Conservation (phyloP, 2,329 filamentous ascomycete genomes). For the Purpureocillium takamizusanense region DNA sequence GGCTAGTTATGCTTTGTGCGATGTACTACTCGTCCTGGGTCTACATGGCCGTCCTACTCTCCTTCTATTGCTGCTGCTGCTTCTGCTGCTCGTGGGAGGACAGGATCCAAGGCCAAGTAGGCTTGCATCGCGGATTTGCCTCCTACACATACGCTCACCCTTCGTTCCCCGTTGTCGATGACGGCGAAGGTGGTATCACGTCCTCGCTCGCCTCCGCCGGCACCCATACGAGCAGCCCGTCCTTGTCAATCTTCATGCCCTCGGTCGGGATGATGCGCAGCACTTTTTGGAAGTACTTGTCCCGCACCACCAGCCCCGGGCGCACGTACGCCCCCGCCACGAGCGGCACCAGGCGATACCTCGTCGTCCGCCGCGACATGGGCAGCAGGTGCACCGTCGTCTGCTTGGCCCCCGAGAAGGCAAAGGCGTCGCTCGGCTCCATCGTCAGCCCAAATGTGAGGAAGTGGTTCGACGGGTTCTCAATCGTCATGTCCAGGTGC, state of each 20-base stretch:
- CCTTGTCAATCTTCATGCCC: conserved; percentile 57
- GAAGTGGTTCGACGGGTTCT: conserved; percentile 92
- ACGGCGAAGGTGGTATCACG: no score
- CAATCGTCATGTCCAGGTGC: conserved; percentile 56
- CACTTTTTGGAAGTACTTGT: conserved; percentile 90
- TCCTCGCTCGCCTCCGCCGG: conserved; percentile 25
- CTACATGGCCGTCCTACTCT: no score
- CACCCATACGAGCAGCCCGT: conserved; percentile 56
- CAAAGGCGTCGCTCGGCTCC: conserved; percentile 88
- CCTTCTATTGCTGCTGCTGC: no score
- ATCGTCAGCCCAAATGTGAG: conserved; percentile 86
- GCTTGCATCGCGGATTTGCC: no score
- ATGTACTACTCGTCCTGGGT: no score
- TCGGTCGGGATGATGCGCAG: conserved; percentile 72
- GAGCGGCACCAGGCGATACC: conserved; percentile 66
- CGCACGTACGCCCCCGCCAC: conserved; percentile 57
- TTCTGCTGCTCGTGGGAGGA: no score
- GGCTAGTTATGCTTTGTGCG: no score
- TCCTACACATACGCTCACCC: no score
- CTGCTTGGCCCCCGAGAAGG: conserved; percentile 82
- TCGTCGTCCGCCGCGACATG: conserved; percentile 63
- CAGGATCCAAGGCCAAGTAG: no score
- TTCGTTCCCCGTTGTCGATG: no score
- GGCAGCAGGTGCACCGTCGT: conserved; percentile 74
- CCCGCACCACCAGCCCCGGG: conserved; percentile 68